Conservation (phyloP, 805 yeast genomes). For the Saccharomycopsis fibuligera region DNA sequence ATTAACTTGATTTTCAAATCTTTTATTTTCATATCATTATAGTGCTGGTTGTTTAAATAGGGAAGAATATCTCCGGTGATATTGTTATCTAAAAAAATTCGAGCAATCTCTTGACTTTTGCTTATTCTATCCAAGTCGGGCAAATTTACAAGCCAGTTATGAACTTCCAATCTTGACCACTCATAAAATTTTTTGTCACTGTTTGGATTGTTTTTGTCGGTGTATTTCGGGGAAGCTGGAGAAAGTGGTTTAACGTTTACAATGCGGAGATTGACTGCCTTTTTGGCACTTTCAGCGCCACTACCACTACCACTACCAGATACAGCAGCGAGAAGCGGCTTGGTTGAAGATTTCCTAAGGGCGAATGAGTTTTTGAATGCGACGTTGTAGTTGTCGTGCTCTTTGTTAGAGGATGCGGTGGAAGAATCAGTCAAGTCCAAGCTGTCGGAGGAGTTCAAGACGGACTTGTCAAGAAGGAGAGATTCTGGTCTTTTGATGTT, state of each 20-base stretch:
- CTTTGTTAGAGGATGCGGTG: background rate
- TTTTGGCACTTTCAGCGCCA: background rate
- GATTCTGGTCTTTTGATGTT: slow-evolving; percentile 21
- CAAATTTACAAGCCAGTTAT: slow-evolving; percentile 20
- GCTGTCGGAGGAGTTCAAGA: slow-evolving; percentile 5
- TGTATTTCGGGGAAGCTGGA: slow-evolving; percentile 20
- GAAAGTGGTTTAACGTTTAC: slow-evolving; percentile 1
- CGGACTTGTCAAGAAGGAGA: slow-evolving; percentile 10
- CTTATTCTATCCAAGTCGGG: slow-evolving; percentile 18
- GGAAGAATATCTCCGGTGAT: slow-evolving; percentile 21
- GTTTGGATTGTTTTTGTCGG: slow-evolving; percentile 12
- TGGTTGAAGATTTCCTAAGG: slow-evolving; percentile 10
- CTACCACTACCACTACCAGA: background rate
- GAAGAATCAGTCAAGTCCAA: background rate
- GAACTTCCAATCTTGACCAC: slow-evolving; percentile 21
- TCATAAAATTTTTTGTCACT: slow-evolving; percentile 18
- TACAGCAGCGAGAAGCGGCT: background rate
- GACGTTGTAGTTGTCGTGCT: slow-evolving; percentile 13
- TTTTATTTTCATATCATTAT: slow-evolving; percentile 18
- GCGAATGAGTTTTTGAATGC: slow-evolving; percentile 20
- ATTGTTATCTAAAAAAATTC: slow-evolving; percentile 19
- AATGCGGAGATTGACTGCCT: background rate
- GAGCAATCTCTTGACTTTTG: slow-evolving; percentile 18
- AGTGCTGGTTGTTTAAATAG: slow-evolving; percentile 16
- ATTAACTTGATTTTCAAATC: slow-evolving; percentile 17